Evolutionary conservation across 1,284 basidiomycete genomes (phyloP).

Genomic region (Malassezia psittaci): DNA sequence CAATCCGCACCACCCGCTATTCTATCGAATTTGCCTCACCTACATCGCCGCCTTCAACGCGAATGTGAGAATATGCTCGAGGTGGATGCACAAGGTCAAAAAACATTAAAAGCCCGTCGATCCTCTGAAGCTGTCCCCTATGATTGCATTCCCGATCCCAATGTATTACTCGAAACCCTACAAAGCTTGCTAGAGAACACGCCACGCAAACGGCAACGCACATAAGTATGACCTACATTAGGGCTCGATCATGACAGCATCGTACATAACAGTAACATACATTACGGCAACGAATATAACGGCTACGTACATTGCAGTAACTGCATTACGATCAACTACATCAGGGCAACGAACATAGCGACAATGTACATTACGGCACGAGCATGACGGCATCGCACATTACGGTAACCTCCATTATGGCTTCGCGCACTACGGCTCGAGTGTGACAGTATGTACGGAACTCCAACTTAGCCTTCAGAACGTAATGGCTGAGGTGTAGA

Average conservation of each 20-base stretch:
- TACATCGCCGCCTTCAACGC: conserved; percentile 5
- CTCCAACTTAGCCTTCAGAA: not conserved
- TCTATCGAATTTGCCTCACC: not conserved
- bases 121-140: conserved; percentile 13
- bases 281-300: no score
- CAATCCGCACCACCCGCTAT: not conserved
- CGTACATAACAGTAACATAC: no score
- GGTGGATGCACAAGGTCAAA: not conserved
- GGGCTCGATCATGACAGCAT: no score
- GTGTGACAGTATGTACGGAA: no score
- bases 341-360: no score
- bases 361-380: no score
- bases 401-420: no score
- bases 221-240: no score
- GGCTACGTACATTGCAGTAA: no score
- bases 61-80: conserved; percentile 3
- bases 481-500: not conserved
- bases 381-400: no score
- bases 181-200: not conserved
- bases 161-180: not conserved
- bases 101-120: conserved; percentile 1
- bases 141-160: conserved; percentile 9
- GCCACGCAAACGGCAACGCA: not conserved
- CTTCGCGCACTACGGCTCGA: no score
- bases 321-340: no score